Evolutionary conservation across 2,329 filamentous ascomycete species (phyloP).

Genomic region (Celoporthe dispersa): DNA sequence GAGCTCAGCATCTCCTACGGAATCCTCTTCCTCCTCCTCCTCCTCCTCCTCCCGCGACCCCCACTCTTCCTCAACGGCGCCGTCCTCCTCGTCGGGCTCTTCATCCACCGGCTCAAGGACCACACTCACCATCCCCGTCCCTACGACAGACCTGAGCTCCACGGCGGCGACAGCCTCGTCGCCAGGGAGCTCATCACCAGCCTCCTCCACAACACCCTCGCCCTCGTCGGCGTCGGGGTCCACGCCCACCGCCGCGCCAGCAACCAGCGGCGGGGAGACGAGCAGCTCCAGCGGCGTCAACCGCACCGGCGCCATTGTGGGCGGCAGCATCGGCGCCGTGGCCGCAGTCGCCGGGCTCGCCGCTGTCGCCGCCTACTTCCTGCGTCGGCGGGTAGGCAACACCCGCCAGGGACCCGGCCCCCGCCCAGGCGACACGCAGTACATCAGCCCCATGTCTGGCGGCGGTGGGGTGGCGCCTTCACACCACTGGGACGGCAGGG

Average conservation of each 20-base stretch:
- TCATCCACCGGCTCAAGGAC: constrained; percentile 14
- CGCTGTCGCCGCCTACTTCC: constrained; percentile 48
- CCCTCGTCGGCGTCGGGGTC: constrained; percentile 26
- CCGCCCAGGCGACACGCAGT: constrained; percentile 42
- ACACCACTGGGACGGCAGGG: constrained; percentile 43
- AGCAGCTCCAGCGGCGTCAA: constrained; percentile 30
- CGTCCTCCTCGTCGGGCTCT: constrained; percentile 28
- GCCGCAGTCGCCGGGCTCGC: constrained; percentile 50
- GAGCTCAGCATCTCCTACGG: constrained; percentile 32
- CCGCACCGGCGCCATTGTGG: constrained; percentile 56
- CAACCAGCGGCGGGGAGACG: constrained; percentile 14
- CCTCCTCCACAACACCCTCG: background rate
- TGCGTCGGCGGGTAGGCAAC: constrained; percentile 47
- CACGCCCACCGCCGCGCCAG: constrained; percentile 28
- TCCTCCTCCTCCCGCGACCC: background rate
- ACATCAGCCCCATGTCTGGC: constrained; percentile 42
- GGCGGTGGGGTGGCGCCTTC: constrained; percentile 43
- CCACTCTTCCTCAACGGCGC: constrained; percentile 28
- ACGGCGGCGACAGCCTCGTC: background rate
- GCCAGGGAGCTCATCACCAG: background rate
- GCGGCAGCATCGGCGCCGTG: constrained; percentile 57
- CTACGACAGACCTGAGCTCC: constrained; percentile 22
- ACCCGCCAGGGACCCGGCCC: constrained; percentile 48
- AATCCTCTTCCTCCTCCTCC: constrained; percentile 26
- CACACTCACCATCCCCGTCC: constrained; percentile 29